These are phyloP conservation scores for Trichoderma koningiopsis DNA, from an alignment of 2,329 filamentous ascomycete genomes.

Conservation along the genomic window DNA sequence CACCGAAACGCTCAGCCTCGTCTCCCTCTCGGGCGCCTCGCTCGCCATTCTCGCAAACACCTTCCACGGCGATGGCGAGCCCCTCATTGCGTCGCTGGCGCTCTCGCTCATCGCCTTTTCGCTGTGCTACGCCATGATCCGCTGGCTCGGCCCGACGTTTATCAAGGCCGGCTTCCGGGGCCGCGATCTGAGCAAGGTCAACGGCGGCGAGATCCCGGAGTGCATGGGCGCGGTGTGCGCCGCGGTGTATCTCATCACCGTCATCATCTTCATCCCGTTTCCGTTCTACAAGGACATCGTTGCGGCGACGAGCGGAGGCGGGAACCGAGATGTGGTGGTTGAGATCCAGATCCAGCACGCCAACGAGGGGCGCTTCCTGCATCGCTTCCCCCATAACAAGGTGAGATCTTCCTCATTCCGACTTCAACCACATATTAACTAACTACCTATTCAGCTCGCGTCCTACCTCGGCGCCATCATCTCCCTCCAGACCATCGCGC, in stretches of 20 bases:
- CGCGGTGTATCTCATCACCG: constrained; percentile 82
- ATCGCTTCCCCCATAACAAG: constrained; percentile 93
- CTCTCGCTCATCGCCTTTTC: constrained; percentile 84
- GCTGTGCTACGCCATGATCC: constrained; percentile 80
- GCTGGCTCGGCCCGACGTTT: constrained; percentile 91
- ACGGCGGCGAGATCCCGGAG: constrained; percentile 81
- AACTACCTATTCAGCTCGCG: constrained; percentile 70
- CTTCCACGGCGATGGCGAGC: constrained; percentile 82
- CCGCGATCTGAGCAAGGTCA: constrained; percentile 74
- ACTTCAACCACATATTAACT: not conserved
- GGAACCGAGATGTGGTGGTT: constrained; percentile 83
- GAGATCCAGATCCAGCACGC: constrained; percentile 69
- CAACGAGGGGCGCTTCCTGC: constrained; percentile 81
- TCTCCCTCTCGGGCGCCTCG: constrained; percentile 68
- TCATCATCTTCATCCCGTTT: constrained; percentile 94
- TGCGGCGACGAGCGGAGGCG: constrained; percentile 88
- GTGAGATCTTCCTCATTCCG: constrained; percentile 46
- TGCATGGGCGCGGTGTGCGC: constrained; percentile 95
- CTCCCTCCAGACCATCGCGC: constrained; percentile 84
- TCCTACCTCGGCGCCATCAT: constrained; percentile 94
- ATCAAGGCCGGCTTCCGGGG: constrained; percentile 87
- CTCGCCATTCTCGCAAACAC: constrained; percentile 76
- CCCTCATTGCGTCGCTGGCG: constrained; percentile 83
- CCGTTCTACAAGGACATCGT: constrained; percentile 99
- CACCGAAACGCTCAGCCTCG: constrained; percentile 56